Evolutionary conservation across 2,329 filamentous ascomycete genomes (phyloP).

Genomic region (Setomelanomma holmii): DNA sequence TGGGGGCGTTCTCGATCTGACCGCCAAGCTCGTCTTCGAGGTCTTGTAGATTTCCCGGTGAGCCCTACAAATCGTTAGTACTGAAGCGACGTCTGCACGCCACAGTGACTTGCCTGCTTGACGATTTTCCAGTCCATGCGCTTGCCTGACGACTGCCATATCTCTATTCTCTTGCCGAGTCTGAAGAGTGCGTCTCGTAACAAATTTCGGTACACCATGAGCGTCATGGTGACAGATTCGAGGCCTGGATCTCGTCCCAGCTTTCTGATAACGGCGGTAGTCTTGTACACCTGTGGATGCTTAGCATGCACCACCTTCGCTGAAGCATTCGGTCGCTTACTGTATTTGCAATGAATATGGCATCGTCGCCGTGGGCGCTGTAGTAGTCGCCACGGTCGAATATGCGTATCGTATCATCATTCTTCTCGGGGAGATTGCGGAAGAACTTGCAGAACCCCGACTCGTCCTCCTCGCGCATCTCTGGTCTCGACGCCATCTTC

Average conservation of each 20-base stretch:
- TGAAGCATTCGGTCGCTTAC: conserved; percentile 53
- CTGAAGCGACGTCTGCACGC: neutral
- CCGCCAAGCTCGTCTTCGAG: conserved; percentile 93
- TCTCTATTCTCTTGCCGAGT: conserved; percentile 87
- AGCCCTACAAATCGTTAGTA: conserved; percentile 67
- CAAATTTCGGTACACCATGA: conserved; percentile 95
- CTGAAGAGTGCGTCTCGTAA: conserved; percentile 92
- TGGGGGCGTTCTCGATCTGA: conserved; percentile 86
- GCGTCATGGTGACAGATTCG: conserved; percentile 91
- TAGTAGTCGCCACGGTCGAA: conserved; percentile 97
- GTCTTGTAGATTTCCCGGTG: conserved; percentile 94
- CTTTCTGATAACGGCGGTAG: conserved; percentile 91
- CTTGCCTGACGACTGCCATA: conserved; percentile 76
- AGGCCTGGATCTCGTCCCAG: conserved; percentile 85
- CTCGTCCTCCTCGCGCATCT: conserved; percentile 86
- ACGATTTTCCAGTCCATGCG: conserved; percentile 90
- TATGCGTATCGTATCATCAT: conserved; percentile 80
- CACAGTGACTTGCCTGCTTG: conserved; percentile 68
- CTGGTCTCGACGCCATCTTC: conserved; percentile 62
- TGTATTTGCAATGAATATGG: conserved; percentile 80
- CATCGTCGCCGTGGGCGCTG: conserved; percentile 88
- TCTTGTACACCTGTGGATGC: conserved; percentile 83
- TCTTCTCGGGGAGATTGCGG: conserved; percentile 77
- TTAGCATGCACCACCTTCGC: neutral
- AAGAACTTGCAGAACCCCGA: conserved; percentile 96